Base-by-base conservation (phyloP, 202 grass and related monocot species). In the Schoenoplectus tabernaemontani region DNA sequence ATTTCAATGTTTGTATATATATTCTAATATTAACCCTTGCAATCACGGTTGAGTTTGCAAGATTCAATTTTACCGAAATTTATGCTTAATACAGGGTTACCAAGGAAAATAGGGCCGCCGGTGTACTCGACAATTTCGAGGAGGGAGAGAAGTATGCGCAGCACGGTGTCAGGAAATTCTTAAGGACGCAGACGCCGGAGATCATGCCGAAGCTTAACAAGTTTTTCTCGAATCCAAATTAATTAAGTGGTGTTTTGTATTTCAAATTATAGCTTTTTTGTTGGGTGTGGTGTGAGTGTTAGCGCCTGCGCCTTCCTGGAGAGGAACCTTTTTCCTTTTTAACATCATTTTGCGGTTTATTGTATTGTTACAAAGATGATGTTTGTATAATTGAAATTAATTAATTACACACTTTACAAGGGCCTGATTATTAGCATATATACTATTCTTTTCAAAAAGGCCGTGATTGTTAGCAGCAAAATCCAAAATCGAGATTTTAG, bases 151-250 rank as follows among this genome's bases (percentile, higher is more conserved):
- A 19, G 53, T 82, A 82, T 28, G 89, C 91, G 26, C 84, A 91
- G 58, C 88, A 93, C 47, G 78, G 84, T 6, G 76, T 89, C 30
- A 85, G 91, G 32, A 83, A 86, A 61, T 91, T 91, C 68, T 75
- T 78, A 38, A 89, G 90, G 70, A 87, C 83, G 11, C 41, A 83
- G 59, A 64, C 73, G 34, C 86, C 78, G 0, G 84, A 93, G 76
- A 86, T 90, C 88, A 93, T 93, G 88, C 68, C 81, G 9, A 83
- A 74, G 17, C 15, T 93, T 9, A 86, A 91, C 82, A 83, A 83
- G 7, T 77, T 72, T 39, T 89, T 89, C 80, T 86, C 86, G 0
- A 76, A 90, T 33, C 84, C 86, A 3, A 39, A 82, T 54, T 69
- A 80, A 65, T n/a, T 63, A 58, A 59, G 63, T 0, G 17, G 56